These are phyloP conservation scores for Rugosomyces carneus DNA, from an alignment of 1,284 basidiomycete genomes.

Conservation along the genomic window DNA sequence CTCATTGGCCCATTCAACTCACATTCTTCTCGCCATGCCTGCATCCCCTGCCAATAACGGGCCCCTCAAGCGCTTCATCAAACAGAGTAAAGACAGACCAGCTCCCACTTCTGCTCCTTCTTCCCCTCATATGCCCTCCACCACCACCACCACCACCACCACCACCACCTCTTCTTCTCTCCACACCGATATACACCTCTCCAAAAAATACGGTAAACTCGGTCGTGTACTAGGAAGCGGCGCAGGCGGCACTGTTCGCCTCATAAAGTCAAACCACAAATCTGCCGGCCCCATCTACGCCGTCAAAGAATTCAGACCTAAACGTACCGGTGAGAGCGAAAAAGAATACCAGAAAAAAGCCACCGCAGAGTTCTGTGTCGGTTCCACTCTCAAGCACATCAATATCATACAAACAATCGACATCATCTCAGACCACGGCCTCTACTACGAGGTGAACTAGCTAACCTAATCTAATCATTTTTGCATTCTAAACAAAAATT, in stretches of 20 bases:
- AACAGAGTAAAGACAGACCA: conserved; percentile 38
- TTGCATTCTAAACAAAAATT: no score
- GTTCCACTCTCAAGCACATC: conserved; percentile 88
- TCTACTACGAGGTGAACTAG: conserved; percentile 87
- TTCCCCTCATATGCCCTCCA: conserved; percentile 20
- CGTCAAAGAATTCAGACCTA: conserved; percentile 95
- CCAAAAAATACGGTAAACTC: conserved; percentile 99
- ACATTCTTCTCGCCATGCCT: conserved; percentile 13
- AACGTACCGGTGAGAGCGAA: conserved; percentile 81
- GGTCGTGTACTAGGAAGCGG: conserved; percentile 93
- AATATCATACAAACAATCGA: conserved; percentile 99
- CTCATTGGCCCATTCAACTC: conserved; percentile 7
- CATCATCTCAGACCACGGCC: conserved; percentile 96
- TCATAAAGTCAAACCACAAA: conserved; percentile 86
- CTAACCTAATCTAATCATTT: neutral
- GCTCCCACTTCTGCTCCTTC: conserved; percentile 28
- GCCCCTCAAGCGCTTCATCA: conserved; percentile 78
- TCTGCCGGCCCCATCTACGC: conserved; percentile 83
- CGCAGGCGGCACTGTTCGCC: conserved; percentile 94
- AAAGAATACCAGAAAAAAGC: conserved; percentile 99
- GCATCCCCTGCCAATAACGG: conserved; percentile 11
- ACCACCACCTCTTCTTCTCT: conserved; percentile 14
- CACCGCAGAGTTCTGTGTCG: conserved; percentile 97
- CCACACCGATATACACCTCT: conserved; percentile 72
- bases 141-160: conserved; percentile 16